phyloP scores from a whole-genome alignment of 441 rosid genomes.

The Mallotus repandus region DNA sequence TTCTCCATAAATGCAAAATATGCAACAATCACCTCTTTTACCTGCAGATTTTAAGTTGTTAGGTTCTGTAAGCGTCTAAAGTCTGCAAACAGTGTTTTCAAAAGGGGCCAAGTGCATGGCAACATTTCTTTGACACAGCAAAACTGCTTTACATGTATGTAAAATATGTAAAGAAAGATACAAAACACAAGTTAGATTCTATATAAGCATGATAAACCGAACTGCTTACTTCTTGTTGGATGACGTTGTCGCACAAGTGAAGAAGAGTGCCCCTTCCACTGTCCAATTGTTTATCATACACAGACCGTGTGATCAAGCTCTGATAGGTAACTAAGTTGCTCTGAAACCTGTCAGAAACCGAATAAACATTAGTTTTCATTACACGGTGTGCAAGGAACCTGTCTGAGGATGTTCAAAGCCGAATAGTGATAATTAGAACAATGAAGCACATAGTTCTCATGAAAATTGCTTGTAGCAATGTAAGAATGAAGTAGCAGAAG shows the following conservation, averaged over 20 bases:
- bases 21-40: conserved; percentile 86
- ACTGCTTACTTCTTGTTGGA: conserved; percentile 74
- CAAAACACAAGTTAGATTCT: background rate
- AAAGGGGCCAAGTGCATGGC: background rate
- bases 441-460: background rate
- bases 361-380: background rate
- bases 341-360: conserved; percentile 58
- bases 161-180: too few species aligned
- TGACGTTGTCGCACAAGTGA: conserved; percentile 80
- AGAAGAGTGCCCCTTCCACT: conserved; percentile 85
- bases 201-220: conserved; percentile 31
- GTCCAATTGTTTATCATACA: conserved; percentile 82
- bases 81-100: background rate
- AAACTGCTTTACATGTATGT: too few species aligned
- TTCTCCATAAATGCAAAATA: conserved; percentile 65
- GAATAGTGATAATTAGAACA: background rate
- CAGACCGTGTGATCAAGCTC: conserved; percentile 81
- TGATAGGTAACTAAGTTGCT: conserved; percentile 76
- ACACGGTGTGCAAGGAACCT: background rate
- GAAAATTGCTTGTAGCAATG: background rate
- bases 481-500: background rate
- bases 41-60: conserved; percentile 40
- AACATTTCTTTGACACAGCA: too few species aligned
- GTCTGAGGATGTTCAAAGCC: background rate
- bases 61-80: background rate